Conservation (phyloP, 768 basidiomycete genomes). For the Termitomyces sp. region DNA sequence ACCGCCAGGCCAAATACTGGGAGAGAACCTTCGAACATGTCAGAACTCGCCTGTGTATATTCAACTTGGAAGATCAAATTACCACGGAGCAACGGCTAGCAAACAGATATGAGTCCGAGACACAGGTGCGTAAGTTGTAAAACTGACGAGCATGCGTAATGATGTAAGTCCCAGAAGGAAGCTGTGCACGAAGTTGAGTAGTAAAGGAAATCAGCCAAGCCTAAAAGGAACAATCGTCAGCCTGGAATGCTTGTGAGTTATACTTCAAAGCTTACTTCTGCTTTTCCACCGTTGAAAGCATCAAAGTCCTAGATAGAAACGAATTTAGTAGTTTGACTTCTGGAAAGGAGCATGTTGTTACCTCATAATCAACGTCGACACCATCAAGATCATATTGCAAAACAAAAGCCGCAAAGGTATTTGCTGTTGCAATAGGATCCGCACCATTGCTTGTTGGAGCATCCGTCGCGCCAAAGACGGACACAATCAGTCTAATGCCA, state of each 20-base stretch:
- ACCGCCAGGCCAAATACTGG: conserved; percentile 36
- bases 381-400: conserved; percentile 59
- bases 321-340: not conserved
- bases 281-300: conserved; percentile 50
- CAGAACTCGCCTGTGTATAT: not conserved
- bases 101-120: not conserved
- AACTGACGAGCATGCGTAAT: conserved; percentile 51
- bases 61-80: not conserved
- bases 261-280: conserved; percentile 32
- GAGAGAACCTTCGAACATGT: conserved; percentile 33
- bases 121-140: not conserved
- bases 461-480: conserved; percentile 56
- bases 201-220: conserved; percentile 54
- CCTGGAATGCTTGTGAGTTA: too few species aligned
- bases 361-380: conserved; percentile 73
- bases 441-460: conserved; percentile 51
- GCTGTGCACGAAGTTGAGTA: conserved; percentile 38
- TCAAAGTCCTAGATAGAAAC: conserved; percentile 45
- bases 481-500: conserved; percentile 59
- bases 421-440: conserved; percentile 59
- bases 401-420: conserved; percentile 63
- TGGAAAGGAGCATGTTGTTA: conserved; percentile 9
- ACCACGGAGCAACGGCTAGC: conserved; percentile 47
- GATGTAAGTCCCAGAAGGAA: conserved; percentile 46
- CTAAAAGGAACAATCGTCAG: conserved; percentile 15